Evolutionary conservation across 768 basidiomycete species (phyloP).

Genomic region (Psilocybe tampanensis): DNA sequence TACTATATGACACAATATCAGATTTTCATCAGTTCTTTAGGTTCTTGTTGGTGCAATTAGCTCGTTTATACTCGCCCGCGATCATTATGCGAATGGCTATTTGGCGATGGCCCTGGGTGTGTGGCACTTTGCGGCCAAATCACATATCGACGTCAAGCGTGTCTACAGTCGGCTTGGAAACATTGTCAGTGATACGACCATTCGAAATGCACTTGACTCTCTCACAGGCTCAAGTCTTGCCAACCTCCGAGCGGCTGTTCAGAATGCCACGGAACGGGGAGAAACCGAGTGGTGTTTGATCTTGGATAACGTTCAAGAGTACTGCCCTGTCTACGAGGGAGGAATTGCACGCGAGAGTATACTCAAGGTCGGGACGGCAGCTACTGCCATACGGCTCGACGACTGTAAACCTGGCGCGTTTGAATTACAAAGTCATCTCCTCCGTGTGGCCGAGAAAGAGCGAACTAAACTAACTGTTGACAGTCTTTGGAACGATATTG

Average conservation of each 20-base stretch:
- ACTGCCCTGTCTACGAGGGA: neutral
- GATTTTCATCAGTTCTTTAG: slow-evolving; percentile 7
- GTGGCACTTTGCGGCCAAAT: slow-evolving; percentile 23
- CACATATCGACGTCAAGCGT: slow-evolving; percentile 26
- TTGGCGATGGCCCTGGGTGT: slow-evolving; percentile 21
- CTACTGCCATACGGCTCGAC: slow-evolving; percentile 16
- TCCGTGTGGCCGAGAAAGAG: neutral
- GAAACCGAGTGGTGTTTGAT: slow-evolving; percentile 9
- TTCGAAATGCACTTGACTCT: slow-evolving; percentile 16
- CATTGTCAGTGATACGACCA: slow-evolving; percentile 18
- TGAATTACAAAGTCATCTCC: neutral
- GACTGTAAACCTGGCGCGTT: slow-evolving; percentile 17
- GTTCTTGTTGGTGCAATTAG: slow-evolving; percentile 23
- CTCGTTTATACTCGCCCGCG: slow-evolving; percentile 18
- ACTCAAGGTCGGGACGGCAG: slow-evolving; percentile 26
- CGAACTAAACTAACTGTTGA: neutral
- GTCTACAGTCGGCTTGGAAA: slow-evolving; percentile 21
- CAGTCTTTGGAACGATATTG: neutral
- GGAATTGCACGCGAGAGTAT: slow-evolving; percentile 13
- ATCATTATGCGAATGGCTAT: slow-evolving; percentile 24
- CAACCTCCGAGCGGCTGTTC: slow-evolving; percentile 3
- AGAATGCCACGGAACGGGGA: slow-evolving; percentile 2
- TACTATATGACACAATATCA: neutral
- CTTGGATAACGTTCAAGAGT: slow-evolving; percentile 12
- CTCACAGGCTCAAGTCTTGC: slow-evolving; percentile 12